Evolutionary conservation across 2,329 filamentous ascomycete species (phyloP).

Genomic region (Periconia macrospinosa): DNA sequence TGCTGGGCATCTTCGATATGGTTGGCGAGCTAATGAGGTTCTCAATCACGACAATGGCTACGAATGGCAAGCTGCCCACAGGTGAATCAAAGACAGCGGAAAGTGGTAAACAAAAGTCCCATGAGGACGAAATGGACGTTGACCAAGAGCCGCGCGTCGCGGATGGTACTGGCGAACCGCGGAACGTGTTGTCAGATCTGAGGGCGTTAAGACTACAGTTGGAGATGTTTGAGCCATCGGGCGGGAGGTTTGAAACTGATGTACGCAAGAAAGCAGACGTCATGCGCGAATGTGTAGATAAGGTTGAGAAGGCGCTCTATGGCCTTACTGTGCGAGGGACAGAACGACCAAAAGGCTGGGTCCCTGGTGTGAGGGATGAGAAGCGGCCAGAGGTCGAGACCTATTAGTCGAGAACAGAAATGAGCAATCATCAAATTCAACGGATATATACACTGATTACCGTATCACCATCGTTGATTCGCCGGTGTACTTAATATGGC

Average conservation of each 20-base stretch:
- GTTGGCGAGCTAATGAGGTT: conserved; percentile 98
- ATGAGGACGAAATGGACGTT: conserved; percentile 39
- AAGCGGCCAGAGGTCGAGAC: conserved; percentile 47
- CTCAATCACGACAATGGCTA: conserved; percentile 83
- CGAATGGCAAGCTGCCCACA: conserved; percentile 61
- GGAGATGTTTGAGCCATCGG: conserved; percentile 66
- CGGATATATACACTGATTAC: neutral
- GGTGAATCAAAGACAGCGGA: conserved; percentile 40
- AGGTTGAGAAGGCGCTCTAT: conserved; percentile 90
- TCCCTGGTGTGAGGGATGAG: conserved; percentile 68
- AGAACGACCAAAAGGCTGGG: conserved; percentile 89
- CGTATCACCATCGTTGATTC: neutral
- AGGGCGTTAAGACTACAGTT: conserved; percentile 75
- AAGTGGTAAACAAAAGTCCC: conserved; percentile 27
- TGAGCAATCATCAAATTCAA: too few species aligned
- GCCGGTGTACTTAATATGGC: too few species aligned
- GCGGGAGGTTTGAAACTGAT: conserved; percentile 61
- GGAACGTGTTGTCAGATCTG: conserved; percentile 78
- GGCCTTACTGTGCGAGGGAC: conserved; percentile 83
- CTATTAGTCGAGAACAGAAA: conserved; percentile 18
- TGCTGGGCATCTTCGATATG: conserved; percentile 89
- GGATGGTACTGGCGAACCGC: conserved; percentile 39
- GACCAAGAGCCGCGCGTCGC: conserved; percentile 28
- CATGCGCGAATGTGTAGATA: conserved; percentile 86
- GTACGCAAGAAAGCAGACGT: conserved; percentile 80